Conservation (phyloP, 2,329 filamentous ascomycete species). For the Ambrosiella xylebori region DNA sequence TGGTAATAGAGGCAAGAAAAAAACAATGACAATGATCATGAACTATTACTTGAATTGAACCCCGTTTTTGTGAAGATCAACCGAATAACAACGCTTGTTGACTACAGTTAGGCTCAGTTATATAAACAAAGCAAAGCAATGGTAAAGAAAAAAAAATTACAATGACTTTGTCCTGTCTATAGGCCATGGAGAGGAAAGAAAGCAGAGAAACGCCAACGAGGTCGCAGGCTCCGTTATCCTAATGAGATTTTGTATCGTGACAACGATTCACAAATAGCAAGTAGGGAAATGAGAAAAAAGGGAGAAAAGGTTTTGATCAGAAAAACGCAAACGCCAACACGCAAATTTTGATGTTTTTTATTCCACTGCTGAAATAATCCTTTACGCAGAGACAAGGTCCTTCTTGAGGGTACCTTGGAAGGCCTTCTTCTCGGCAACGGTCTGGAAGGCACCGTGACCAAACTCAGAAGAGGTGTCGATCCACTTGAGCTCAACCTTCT, state of each 20-base stretch:
- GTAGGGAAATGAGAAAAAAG: neutral
- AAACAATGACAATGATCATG: neutral
- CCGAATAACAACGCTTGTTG: neutral
- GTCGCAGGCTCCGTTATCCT: neutral
- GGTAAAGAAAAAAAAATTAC: neutral
- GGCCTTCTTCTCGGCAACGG: conserved; percentile 90
- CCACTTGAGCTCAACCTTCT: conserved; percentile 99
- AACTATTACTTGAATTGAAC: neutral
- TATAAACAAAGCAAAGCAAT: neutral
- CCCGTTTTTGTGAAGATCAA: neutral
- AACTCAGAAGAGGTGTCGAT: conserved; percentile 99
- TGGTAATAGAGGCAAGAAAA: neutral
- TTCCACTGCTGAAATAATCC: conserved; percentile 10
- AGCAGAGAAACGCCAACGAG: neutral
- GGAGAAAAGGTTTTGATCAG: neutral
- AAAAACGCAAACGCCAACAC: conserved; percentile 9
- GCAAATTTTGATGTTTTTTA: conserved; percentile 13
- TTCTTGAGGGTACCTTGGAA: conserved; percentile 99
- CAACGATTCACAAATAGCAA: neutral
- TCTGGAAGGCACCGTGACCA: conserved; percentile 99
- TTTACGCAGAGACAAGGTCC: conserved; percentile 46
- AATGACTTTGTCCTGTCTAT: neutral
- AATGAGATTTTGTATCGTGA: neutral
- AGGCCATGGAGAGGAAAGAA: neutral
- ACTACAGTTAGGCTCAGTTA: neutral